A percentile compares a stretch with the other conserved stretches of the same genome.
phyloP scores from a whole-genome alignment of 2,329 filamentous ascomycete genomes.

The Fusarium guadeloupense region DNA sequence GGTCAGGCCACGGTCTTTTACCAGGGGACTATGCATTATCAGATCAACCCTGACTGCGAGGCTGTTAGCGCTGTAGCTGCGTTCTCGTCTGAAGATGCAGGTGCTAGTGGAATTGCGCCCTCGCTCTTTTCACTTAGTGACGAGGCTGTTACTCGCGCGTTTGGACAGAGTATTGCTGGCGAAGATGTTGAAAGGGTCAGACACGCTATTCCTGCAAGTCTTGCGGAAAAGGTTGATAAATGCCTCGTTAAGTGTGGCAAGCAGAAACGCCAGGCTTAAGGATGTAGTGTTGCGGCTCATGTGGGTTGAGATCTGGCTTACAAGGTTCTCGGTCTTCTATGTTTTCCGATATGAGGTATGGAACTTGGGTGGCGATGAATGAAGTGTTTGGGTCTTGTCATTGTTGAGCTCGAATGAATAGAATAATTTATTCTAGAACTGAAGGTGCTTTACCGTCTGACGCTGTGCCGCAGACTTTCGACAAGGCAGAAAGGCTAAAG shows the following conservation, averaged over 20 bases:
- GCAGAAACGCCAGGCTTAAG: conserved; percentile 51
- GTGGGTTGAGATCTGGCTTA: neutral
- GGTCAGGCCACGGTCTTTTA: conserved; percentile 63
- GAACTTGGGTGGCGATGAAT: neutral
- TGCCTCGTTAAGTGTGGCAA: conserved; percentile 53
- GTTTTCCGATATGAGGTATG: neutral
- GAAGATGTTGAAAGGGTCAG: conserved; percentile 57
- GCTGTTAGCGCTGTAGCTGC: conserved; percentile 59
- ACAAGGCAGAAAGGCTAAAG: neutral
- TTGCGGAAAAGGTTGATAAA: conserved; percentile 61
- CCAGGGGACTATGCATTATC: conserved; percentile 63
- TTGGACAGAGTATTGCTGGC: conserved; percentile 57
- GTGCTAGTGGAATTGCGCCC: conserved; percentile 58
- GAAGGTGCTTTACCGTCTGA: too few relatives aligned
- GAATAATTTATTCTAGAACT: neutral
- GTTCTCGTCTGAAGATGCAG: conserved; percentile 62
- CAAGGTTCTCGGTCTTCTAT: neutral
- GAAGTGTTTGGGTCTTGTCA: neutral
- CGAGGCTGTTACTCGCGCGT: conserved; percentile 56
- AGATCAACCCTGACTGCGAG: conserved; percentile 65
- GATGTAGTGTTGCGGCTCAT: neutral
- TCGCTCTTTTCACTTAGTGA: conserved; percentile 57
- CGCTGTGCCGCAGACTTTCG: too few relatives aligned
- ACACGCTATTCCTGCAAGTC: conserved; percentile 52
- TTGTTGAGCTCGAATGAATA: neutral